phyloP scores from a whole-genome alignment of 495 filamentous ascomycete species.

The Tetracladium setigerum region DNA sequence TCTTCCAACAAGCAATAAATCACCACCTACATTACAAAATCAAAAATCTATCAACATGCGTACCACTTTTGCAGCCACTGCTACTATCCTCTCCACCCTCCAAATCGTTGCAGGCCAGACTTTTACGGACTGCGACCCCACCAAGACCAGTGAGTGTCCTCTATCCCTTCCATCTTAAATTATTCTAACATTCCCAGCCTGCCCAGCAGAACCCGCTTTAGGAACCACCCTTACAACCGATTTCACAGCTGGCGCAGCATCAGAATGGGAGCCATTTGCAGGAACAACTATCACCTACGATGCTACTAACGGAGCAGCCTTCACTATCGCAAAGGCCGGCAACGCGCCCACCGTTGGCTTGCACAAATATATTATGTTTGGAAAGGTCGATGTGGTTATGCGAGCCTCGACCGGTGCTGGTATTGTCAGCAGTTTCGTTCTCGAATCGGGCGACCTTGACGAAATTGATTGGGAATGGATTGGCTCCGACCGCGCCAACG shows the following conservation, averaged over 20 bases:
- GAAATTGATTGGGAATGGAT: constrained; percentile 93
- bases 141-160: constrained; percentile 17
- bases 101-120: constrained; percentile 18
- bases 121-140: constrained; percentile 22
- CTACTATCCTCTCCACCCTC: constrained; percentile 7
- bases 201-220: constrained; percentile 17
- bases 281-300: constrained; percentile 19
- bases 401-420: constrained; percentile 64
- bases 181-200: constrained; percentile 15
- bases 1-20: too few species aligned
- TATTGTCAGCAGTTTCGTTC: constrained; percentile 75
- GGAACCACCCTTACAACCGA: constrained; percentile 20
- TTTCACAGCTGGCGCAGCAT: constrained; percentile 18
- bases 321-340: constrained; percentile 26
- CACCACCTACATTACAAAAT: too few species aligned
- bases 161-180: neutral
- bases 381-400: constrained; percentile 63
- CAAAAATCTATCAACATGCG: too few species aligned
- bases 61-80: constrained; percentile 9
- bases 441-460: constrained; percentile 86
- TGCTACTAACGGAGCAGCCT: constrained; percentile 12
- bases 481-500: constrained; percentile 51
- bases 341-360: constrained; percentile 65
- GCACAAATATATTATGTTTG: constrained; percentile 76
- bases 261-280: constrained; percentile 6